Base-by-base conservation (phyloP, 768 basidiomycete genomes). In the Suillus americanus region DNA sequence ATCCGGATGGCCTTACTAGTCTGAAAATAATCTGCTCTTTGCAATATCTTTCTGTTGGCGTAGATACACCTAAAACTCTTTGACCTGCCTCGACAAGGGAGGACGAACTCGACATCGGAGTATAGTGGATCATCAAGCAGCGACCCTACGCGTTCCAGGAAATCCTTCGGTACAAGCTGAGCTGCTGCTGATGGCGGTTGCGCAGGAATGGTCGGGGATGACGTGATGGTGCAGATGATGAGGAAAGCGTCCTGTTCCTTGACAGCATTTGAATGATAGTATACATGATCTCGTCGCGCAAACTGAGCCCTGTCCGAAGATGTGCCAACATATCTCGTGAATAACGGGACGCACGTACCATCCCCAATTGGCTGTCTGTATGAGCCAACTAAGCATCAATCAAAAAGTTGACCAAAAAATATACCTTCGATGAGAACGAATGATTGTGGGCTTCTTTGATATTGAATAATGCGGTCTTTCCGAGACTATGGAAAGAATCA, bases 351-450 rank as follows among this genome's bases (percentile, higher is more conserved):
- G 62, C 60, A 65, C 56, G 51, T 83, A 90, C 91, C 93, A 95
- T 75, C 91, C 92, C 93, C 92, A 94, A 70, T 94, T 94, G 35
- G 90, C 89, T 14, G 92, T 89, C 89, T 91, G 64, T 56, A 18
- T 7, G 48, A 43, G 33, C 9, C 37, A 9, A 57, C 28, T 60
- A 28, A 38, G 12, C 23, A 12, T 75, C 82, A 68, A 41, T 20
- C 18, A 3, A 20, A 13, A 54, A 41, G 37, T 8, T 38, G 3
- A 40, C 18, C 53, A 16, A 35, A 9, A 8, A 18, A 75, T 81
- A 68, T 66, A 79, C 84, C 75, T 91, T 89, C 73, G 83, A 86
- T 13, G 90, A 90, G 66, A 95, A 94, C 0, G 89, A 85, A 72
- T 94, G 92, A 65, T 94, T 90, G 38, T 88, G 82, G 0, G 92